phyloP scores from a whole-genome alignment of 2,329 filamentous ascomycete species.

The Claviceps sp. region DNA sequence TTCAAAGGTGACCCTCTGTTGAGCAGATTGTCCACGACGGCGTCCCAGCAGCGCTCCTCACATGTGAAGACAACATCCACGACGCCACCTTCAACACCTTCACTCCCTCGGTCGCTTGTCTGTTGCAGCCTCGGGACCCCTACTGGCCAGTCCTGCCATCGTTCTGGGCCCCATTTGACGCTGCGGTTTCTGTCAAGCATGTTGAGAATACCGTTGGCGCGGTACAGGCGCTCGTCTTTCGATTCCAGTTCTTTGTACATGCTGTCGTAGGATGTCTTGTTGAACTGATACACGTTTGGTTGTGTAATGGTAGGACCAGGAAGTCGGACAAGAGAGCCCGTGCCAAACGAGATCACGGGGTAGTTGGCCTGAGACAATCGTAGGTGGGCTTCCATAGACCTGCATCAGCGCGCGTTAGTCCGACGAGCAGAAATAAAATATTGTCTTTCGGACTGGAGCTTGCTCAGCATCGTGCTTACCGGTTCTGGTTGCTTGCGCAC shows the following conservation, averaged over 20 bases:
- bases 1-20: conserved; percentile 78
- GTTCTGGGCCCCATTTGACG: conserved; percentile 90
- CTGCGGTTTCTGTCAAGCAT: conserved; percentile 88
- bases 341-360: conserved; percentile 97
- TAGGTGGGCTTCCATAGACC: conserved; percentile 87
- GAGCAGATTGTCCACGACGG: conserved; percentile 85
- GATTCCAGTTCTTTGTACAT: conserved; percentile 84
- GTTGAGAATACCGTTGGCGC: conserved; percentile 81
- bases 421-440: neutral
- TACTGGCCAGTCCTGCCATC: conserved; percentile 95
- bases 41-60: conserved; percentile 96
- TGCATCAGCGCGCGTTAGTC: conserved; percentile 5
- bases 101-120: conserved; percentile 58
- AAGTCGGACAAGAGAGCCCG: conserved; percentile 83
- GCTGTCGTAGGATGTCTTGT: conserved; percentile 84
- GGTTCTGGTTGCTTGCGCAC: conserved; percentile 97
- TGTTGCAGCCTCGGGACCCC: conserved; percentile 73
- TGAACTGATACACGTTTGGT: conserved; percentile 97
- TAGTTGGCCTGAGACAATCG: conserved; percentile 75
- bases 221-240: conserved; percentile 81
- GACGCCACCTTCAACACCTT: conserved; percentile 74
- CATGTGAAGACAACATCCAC: conserved; percentile 95
- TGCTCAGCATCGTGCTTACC: conserved; percentile 36
- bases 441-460: neutral
- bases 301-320: conserved; percentile 84